Conservation (phyloP, 225 moss, liverwort and hornwort genomes). For the Polytrichum commune region DNA sequence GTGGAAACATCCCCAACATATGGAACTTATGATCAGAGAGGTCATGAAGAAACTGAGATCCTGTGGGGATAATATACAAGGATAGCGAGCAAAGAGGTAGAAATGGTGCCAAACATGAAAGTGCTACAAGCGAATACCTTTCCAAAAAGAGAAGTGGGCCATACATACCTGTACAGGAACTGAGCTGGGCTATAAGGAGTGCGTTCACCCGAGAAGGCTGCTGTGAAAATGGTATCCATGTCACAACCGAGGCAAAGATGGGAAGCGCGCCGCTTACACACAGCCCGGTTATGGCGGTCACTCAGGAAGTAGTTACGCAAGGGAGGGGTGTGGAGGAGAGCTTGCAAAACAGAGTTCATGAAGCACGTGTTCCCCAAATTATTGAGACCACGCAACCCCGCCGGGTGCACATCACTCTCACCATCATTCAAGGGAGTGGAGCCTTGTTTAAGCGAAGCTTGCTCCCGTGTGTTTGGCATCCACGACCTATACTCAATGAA, state of each 20-base stretch:
- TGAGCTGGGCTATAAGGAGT: slow-evolving; percentile 89
- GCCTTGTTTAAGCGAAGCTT: slow-evolving; percentile 63
- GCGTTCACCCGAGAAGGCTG: slow-evolving; percentile 87
- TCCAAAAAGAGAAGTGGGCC: no score
- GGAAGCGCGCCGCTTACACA: slow-evolving; percentile 76
- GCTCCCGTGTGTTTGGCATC: slow-evolving; percentile 64
- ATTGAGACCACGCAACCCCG: slow-evolving; percentile 78
- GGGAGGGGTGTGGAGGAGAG: slow-evolving; percentile 84
- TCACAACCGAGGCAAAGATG: slow-evolving; percentile 94
- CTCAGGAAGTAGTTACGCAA: slow-evolving; percentile 87
- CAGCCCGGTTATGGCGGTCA: slow-evolving; percentile 78
- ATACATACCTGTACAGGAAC: slow-evolving; percentile 75
- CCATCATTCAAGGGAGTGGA: slow-evolving; percentile 62
- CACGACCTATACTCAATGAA: slow-evolving; percentile 71
- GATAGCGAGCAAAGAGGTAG: no score
- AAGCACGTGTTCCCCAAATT: slow-evolving; percentile 93
- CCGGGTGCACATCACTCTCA: slow-evolving; percentile 61
- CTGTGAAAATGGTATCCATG: slow-evolving; percentile 93
- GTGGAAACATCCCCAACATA: no score
- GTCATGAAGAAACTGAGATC: no score
- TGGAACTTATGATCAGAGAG: no score
- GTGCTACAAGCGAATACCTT: no score
- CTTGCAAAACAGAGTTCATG: slow-evolving; percentile 96
- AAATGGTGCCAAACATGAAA: no score
- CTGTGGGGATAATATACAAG: not conserved